Evolutionary conservation across 331 rosid genomes (phyloP).

Genomic region (Dryas integrifolia): DNA sequence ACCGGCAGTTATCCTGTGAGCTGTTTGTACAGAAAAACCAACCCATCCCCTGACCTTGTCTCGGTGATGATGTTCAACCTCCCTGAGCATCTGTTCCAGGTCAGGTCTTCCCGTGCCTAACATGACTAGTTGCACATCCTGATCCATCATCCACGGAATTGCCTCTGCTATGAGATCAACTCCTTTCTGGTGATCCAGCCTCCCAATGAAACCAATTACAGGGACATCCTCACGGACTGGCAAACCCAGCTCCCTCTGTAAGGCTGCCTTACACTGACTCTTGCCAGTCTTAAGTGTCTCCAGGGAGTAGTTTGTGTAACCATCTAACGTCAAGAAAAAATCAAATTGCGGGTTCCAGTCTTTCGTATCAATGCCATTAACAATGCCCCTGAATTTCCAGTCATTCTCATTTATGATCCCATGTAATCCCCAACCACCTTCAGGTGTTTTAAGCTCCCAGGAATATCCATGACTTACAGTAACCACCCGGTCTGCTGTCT

Average conservation of each 20-base stretch:
- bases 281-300: slow-evolving; percentile 69
- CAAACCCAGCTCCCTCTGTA: slow-evolving; percentile 86
- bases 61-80: slow-evolving; percentile 44
- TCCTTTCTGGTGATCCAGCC: slow-evolving; percentile 90
- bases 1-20: slow-evolving; percentile 96
- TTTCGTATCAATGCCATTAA: slow-evolving; percentile 78
- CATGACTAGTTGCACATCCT: slow-evolving; percentile 82
- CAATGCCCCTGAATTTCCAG: slow-evolving; percentile 91
- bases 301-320: slow-evolving; percentile 76
- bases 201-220: slow-evolving; percentile 66
- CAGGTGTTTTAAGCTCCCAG: slow-evolving; percentile 82
- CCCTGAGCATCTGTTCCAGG: slow-evolving; percentile 70
- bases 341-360: slow-evolving; percentile 83
- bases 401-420: slow-evolving; percentile 68
- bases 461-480: slow-evolving; percentile 96
- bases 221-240: slow-evolving; percentile 78
- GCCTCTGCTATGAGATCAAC: slow-evolving; percentile 85
- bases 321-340: slow-evolving; percentile 68
- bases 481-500: slow-evolving; percentile 75
- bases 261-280: slow-evolving; percentile 76
- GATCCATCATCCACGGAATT: slow-evolving; percentile 85
- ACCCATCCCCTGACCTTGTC: slow-evolving; percentile 84
- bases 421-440: slow-evolving; percentile 97
- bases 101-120: slow-evolving; percentile 84
- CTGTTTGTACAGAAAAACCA: slow-evolving; percentile 78